A percentile compares a stretch with the other conserved stretches of the same genome.
Conservation (phyloP, 495 filamentous ascomycete genomes). For the Parathielavia hyrcaniae region DNA sequence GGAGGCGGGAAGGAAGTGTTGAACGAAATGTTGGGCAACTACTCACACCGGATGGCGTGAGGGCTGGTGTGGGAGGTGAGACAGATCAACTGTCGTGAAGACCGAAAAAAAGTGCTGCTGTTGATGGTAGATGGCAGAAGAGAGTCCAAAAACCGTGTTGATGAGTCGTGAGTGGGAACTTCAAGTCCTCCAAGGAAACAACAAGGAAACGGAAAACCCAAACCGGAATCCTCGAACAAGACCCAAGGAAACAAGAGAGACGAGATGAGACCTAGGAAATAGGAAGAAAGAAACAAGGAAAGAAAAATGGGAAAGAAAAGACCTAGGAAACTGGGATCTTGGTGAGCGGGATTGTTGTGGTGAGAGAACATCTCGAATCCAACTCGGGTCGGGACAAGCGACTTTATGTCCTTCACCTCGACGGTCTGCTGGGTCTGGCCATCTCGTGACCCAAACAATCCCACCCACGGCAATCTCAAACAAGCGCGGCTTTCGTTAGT, state of each 20-base stretch:
- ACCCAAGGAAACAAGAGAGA: constrained; percentile 21
- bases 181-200: constrained; percentile 11
- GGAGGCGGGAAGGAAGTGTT: constrained; percentile 26
- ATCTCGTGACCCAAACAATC: neutral
- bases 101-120: neutral
- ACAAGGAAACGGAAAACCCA: constrained; percentile 9
- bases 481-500: constrained; percentile 7
- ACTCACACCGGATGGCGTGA: constrained; percentile 1
- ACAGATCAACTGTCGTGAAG: constrained; percentile 32
- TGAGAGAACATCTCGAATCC: constrained; percentile 7
- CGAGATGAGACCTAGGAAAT: constrained; percentile 2
- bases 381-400: neutral
- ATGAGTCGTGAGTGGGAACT: constrained; percentile 19
- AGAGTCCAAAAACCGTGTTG: too few relatives aligned
- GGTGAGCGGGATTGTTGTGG: neutral
- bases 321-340: neutral
- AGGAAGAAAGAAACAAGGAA: constrained; percentile 24
- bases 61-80: neutral
- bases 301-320: constrained; percentile 1
- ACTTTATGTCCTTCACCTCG: constrained; percentile 3
- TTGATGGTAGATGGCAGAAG: neutral
- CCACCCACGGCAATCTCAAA: constrained; percentile 2
- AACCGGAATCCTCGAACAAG: constrained; percentile 18
- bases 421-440: neutral
- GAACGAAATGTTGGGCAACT: constrained; percentile 28